Conservation (phyloP, 1,139 yeast genomes). For the Maudiozyma humilis region DNA sequence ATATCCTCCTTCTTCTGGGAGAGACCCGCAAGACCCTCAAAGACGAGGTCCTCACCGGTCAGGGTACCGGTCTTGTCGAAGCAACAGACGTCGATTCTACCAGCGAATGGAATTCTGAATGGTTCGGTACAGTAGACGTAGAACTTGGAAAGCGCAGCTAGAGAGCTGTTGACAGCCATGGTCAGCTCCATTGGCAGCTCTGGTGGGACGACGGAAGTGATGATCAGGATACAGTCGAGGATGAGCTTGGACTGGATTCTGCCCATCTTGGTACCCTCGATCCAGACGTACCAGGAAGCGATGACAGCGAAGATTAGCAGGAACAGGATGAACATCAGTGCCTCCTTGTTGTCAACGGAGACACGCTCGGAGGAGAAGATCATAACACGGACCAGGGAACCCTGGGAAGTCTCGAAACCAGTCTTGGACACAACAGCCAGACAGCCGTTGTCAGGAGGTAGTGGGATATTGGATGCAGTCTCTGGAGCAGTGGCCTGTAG, state of each 20-base stretch:
- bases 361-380: slow-evolving; percentile 94
- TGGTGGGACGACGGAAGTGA: slow-evolving; percentile 98
- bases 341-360: slow-evolving; percentile 92
- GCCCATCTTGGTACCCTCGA: slow-evolving; percentile 92
- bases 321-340: slow-evolving; percentile 84
- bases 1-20: slow-evolving; percentile 39
- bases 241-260: slow-evolving; percentile 89
- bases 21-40: slow-evolving; percentile 93
- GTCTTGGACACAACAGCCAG: slow-evolving; percentile 85
- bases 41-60: slow-evolving; percentile 92
- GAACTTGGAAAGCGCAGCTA: slow-evolving; percentile 77
- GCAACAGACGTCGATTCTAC: slow-evolving; percentile 96
- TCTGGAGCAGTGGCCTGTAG: slow-evolving; percentile 78
- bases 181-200: slow-evolving; percentile 98
- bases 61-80: slow-evolving; percentile 97
- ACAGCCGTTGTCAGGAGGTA: slow-evolving; percentile 88
- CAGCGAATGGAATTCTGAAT: slow-evolving; percentile 94
- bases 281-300: slow-evolving; percentile 98
- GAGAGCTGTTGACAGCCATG: slow-evolving; percentile 91
- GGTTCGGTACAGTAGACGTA: slow-evolving; percentile 97
- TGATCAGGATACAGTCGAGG: slow-evolving; percentile 87
- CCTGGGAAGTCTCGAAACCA: slow-evolving; percentile 97
- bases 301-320: slow-evolving; percentile 84
- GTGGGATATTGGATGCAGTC: slow-evolving; percentile 37
- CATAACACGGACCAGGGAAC: slow-evolving; percentile 95